These are phyloP conservation scores for Begonia masoniana DNA, from an alignment of 306 rosid species.

Conservation along the genomic window DNA sequence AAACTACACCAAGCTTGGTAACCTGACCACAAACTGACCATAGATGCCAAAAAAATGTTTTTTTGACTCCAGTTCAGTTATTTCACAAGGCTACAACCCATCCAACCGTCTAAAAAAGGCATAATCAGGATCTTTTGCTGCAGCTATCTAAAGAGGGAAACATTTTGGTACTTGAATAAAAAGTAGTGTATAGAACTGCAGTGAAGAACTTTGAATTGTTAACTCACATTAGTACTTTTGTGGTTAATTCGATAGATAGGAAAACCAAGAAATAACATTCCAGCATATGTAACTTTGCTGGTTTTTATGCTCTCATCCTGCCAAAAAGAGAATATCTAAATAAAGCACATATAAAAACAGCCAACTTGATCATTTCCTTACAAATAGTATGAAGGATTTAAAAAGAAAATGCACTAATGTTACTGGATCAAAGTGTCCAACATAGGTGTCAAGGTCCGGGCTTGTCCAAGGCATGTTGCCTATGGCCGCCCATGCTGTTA, in stretches of 20 bases:
- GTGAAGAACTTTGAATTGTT: conserved; percentile 1
- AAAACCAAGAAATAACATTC: conserved; percentile 96
- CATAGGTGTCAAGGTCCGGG: too few species aligned
- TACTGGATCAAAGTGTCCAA: too few species aligned
- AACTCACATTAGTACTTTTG: conserved; percentile 67
- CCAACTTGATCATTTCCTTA: too few species aligned
- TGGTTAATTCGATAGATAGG: conserved; percentile 92
- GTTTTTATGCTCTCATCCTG: conserved; percentile 90
- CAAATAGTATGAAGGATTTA: too few species aligned
- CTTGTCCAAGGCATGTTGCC: too few species aligned
- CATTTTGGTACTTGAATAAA: conserved; percentile 6
- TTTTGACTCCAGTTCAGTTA: conserved; percentile 81
- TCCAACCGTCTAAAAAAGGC: conserved; percentile 87
- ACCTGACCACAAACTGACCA: conserved; percentile 36
- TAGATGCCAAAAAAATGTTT: conserved; percentile 86
- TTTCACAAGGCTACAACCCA: conserved; percentile 93
- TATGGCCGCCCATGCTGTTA: too few species aligned
- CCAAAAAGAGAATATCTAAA: conserved; percentile 9
- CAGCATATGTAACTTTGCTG: conserved; percentile 85
- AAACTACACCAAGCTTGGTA: conserved; percentile 7
- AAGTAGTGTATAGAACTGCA: neutral
- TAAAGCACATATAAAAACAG: conserved; percentile 5
- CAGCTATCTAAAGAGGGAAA: conserved; percentile 41
- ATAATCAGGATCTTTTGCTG: conserved; percentile 92
- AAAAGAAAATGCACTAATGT: too few species aligned